Evolutionary conservation across 2,329 filamentous ascomycete species (phyloP).

Genomic region (Trichoderma sp.): DNA sequence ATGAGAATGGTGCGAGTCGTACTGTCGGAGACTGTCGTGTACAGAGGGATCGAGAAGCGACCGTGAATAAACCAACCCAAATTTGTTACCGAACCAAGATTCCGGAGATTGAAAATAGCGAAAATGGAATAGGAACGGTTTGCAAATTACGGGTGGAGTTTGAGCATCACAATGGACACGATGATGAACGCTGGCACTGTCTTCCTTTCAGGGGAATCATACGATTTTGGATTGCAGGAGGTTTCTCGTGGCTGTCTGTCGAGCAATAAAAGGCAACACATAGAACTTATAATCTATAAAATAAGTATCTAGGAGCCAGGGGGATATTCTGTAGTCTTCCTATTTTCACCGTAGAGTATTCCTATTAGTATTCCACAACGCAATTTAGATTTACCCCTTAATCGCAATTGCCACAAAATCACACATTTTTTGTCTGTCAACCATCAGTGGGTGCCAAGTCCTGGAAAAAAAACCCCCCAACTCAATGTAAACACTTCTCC

Average conservation of each 20-base stretch:
- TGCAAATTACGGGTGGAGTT: not conserved
- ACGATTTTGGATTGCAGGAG: not conserved
- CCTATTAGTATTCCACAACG: not conserved
- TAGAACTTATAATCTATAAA: not conserved
- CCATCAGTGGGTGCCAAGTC: no score
- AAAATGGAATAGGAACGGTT: not conserved
- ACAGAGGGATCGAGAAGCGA: not conserved
- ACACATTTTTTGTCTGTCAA: no score
- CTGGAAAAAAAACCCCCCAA: no score
- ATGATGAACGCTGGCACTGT: not conserved
- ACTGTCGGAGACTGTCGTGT: not conserved
- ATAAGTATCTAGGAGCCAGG: no score
- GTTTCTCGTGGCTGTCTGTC: not conserved
- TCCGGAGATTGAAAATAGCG: not conserved
- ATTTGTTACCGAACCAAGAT: not conserved
- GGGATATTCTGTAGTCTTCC: no score
- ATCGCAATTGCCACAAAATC: not conserved
- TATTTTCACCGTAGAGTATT: not conserved
- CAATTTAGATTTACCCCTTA: no score
- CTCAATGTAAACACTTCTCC: no score
- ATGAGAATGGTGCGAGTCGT: not conserved
- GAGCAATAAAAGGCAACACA: not conserved
- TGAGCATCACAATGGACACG: not conserved
- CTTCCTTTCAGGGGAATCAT: not conserved
- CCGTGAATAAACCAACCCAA: not conserved